These are phyloP conservation scores for Aspergillus baeticus DNA, from an alignment of 495 filamentous ascomycete genomes.

Conservation along the genomic window DNA sequence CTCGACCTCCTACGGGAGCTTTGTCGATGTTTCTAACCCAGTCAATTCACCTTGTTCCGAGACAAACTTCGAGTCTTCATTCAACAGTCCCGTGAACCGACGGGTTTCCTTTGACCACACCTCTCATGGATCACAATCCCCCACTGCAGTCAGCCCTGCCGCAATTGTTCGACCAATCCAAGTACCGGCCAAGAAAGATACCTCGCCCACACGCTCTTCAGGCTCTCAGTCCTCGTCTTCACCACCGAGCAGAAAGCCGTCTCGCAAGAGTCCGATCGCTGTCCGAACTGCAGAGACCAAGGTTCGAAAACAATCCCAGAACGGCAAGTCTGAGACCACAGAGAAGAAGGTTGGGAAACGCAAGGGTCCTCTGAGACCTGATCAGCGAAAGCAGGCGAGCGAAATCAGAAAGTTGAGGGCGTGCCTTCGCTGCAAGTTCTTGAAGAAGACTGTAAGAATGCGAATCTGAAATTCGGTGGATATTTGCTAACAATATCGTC, in stretches of 20 bases:
- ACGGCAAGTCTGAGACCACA: conserved; percentile 70
- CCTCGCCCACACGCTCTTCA: conserved; percentile 56
- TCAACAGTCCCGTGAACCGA: conserved; percentile 42
- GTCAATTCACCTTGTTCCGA: conserved; percentile 69
- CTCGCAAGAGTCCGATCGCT: conserved; percentile 71
- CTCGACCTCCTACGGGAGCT: conserved; percentile 73
- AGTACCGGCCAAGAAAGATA: conserved; percentile 67
- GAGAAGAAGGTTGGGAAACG: conserved; percentile 90
- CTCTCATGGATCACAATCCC: conserved; percentile 45
- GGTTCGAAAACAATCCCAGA: conserved; percentile 69
- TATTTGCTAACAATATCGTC: no score
- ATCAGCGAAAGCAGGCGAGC: conserved; percentile 89
- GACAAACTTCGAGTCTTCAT: conserved; percentile 63
- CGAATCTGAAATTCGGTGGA: no score
- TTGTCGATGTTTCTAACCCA: conserved; percentile 73
- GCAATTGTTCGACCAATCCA: conserved; percentile 62
- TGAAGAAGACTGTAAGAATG: conserved; percentile 80
- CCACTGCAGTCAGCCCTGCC: conserved; percentile 63
- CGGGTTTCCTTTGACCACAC: conserved; percentile 38
- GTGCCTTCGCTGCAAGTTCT: conserved; percentile 93
- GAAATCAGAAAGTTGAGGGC: conserved; percentile 91
- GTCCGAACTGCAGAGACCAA: conserved; percentile 79
- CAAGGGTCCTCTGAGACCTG: conserved; percentile 83
- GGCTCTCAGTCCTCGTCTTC: conserved; percentile 63
- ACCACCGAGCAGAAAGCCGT: conserved; percentile 62